These are phyloP conservation scores for Lagerstroemia speciosa DNA, from an alignment of 345 rosid species.

Conservation along the genomic window DNA sequence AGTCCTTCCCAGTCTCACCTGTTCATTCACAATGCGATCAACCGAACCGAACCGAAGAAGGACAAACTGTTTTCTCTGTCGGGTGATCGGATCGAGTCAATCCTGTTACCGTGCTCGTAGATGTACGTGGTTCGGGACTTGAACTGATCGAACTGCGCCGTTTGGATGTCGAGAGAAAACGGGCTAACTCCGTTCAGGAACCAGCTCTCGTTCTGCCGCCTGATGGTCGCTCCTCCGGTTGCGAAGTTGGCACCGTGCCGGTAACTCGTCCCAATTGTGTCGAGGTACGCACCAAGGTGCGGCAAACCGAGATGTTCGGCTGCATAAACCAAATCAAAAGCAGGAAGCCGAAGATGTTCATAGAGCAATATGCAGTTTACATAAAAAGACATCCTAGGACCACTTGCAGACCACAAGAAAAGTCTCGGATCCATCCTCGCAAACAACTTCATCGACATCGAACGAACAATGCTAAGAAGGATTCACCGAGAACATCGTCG, in stretches of 20 bases:
- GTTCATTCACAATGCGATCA: neutral
- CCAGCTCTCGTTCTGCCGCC: conserved; percentile 67
- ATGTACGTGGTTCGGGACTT: conserved; percentile 43
- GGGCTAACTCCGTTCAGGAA: conserved; percentile 74
- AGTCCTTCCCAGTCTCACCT: neutral
- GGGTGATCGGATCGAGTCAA: neutral
- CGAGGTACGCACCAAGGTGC: conserved; percentile 67
- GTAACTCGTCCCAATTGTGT: conserved; percentile 60
- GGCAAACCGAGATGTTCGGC: conserved; percentile 65
- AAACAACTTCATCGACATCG: too few species aligned
- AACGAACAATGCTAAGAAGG: too few species aligned
- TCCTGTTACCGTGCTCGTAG: conserved; percentile 14
- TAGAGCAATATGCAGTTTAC: neutral
- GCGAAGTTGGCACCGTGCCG: conserved; percentile 85
- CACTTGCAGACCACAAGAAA: too few species aligned
- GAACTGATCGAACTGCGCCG: conserved; percentile 63
- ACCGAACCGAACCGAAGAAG: neutral
- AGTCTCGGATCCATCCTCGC: too few species aligned
- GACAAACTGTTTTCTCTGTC: neutral
- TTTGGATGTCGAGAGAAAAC: conserved; percentile 77
- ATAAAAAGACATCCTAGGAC: neutral
- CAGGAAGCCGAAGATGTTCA: neutral
- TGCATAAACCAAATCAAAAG: conserved; percentile 19
- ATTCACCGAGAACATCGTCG: too few species aligned
- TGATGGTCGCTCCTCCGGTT: conserved; percentile 78